phyloP scores from a whole-genome alignment of 305 asterid species.

The Fraxinus nigra region DNA sequence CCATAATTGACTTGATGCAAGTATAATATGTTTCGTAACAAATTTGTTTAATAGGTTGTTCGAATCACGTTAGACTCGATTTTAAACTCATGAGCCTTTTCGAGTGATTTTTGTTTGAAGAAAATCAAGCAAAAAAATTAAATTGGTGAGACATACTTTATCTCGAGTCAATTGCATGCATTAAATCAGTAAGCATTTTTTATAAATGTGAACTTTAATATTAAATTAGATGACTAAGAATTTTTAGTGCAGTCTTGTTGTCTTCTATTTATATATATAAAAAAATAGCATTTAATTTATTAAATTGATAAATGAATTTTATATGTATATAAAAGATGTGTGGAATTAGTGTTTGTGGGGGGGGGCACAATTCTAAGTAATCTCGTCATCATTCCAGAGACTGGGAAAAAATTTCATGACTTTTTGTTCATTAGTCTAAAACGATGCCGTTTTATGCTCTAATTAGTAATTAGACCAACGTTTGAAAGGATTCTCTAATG shows the following conservation, averaged over 20 bases:
- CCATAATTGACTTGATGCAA: not conserved
- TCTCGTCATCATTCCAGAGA: not conserved
- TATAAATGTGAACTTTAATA: not conserved
- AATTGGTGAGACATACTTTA: too few relatives aligned
- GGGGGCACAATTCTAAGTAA: not conserved
- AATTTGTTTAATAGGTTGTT: not conserved
- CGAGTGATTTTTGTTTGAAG: not conserved
- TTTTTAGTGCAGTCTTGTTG: not conserved
- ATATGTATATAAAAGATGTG: too few relatives aligned
- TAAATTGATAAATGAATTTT: too few relatives aligned
- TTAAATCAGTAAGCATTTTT: too few relatives aligned
- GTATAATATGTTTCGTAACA: not conserved
- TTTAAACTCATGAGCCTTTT: not conserved
- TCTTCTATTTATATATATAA: not conserved
- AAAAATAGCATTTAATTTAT: too few relatives aligned
- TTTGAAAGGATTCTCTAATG: not conserved
- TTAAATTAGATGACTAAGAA: not conserved
- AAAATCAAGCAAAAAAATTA: too few relatives aligned
- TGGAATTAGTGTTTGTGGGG: too few relatives aligned
- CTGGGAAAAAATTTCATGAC: not conserved
- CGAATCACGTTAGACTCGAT: not conserved
- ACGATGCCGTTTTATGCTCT: not conserved
- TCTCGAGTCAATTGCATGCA: not conserved
- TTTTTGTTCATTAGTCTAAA: not conserved
- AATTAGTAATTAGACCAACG: not conserved